phyloP scores from a whole-genome alignment of 2,329 filamentous ascomycete species.

The Scortechinia acanthostroma region DNA sequence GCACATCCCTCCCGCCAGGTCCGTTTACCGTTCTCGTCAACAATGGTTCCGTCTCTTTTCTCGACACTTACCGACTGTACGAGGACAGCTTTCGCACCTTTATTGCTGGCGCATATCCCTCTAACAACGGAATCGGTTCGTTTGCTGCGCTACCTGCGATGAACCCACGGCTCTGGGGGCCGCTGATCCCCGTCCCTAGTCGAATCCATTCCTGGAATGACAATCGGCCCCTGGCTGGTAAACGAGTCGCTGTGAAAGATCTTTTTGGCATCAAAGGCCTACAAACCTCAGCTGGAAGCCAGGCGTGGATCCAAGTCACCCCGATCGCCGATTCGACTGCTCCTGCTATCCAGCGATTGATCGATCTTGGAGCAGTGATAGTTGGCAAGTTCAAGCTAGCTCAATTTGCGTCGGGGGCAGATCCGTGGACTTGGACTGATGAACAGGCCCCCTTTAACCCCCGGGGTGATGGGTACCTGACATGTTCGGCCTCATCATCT shows the following conservation, averaged over 20 bases:
- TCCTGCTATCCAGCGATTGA: constrained; percentile 1
- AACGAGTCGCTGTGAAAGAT: constrained; percentile 5
- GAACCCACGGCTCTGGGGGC: too few relatives aligned
- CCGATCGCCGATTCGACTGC: neutral
- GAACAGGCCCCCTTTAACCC: constrained; percentile 19
- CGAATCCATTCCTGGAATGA: constrained; percentile 3
- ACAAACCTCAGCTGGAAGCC: constrained; percentile 3
- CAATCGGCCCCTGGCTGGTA: constrained; percentile 3
- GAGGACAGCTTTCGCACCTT: neutral
- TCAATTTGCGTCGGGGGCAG: neutral
- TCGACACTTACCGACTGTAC: neutral
- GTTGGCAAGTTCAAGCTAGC: neutral
- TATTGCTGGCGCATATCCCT: too few relatives aligned
- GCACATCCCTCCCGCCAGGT: too few relatives aligned
- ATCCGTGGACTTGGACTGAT: constrained; percentile 9
- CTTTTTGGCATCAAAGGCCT: constrained; percentile 4
- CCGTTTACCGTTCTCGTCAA: too few relatives aligned
- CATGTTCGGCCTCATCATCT: constrained; percentile 34
- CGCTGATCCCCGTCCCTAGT: constrained; percentile 3
- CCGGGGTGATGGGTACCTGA: constrained; percentile 21
- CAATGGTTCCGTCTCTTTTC: too few relatives aligned
- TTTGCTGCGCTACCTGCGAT: too few relatives aligned
- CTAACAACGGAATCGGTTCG: too few relatives aligned
- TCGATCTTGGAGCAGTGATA: constrained; percentile 5
- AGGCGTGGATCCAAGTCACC: constrained; percentile 3